Base-by-base conservation (phyloP, 371 early-diverging fungal genomes). In the Circinella minor region DNA sequence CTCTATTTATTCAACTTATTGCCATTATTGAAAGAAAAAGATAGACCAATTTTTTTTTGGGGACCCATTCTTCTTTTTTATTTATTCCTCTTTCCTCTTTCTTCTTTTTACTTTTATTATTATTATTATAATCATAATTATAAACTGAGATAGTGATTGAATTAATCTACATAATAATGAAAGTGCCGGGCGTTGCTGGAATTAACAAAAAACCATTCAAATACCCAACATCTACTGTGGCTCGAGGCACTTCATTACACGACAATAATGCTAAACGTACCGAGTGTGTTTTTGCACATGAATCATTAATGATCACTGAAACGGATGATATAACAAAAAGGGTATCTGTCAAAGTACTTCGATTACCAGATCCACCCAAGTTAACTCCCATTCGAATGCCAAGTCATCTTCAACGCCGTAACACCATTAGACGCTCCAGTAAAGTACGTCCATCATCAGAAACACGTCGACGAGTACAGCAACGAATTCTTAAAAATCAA, bases 251-350 rank as follows among this genome's bases (percentile, higher is more conserved):
- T 20, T 34, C 36, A n/a, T 66, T 51, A 27, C 59, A 51, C 1
- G 43, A 43, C 6, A 43, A 43, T 34, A 14, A 10, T n/a, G 60
- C 55, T 17, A 27, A 17, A 4, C 61, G 38, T 13, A 65, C 60
- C 1, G 71, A 70, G 43, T 70, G 65, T 51, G 66, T 65, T 13
- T 70, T 70, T 70, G 71, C 66, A 9, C 61, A 70, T 38, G 71
- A 65, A 20, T 65, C 59, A n/a, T 62, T 70, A 18, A 67, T 71
- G 63, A 63, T 71, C 7, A 67, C 60, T 18, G 59, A 71, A 20
- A 67, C 66, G 4, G 64, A 71, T 48, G 59, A 59, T 49, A n/a
- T 62, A 7, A 71, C 72, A n/a, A 59, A 57, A 20, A 63, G 68
- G 14, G 68, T 67, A 17, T 67, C 67, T n/a, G 55, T 67, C 17